Evolutionary conservation across 768 basidiomycete genomes (phyloP), one percentile per base, ranked within the genome.

Genomic region (Boletus vinaceobasis): DNA sequence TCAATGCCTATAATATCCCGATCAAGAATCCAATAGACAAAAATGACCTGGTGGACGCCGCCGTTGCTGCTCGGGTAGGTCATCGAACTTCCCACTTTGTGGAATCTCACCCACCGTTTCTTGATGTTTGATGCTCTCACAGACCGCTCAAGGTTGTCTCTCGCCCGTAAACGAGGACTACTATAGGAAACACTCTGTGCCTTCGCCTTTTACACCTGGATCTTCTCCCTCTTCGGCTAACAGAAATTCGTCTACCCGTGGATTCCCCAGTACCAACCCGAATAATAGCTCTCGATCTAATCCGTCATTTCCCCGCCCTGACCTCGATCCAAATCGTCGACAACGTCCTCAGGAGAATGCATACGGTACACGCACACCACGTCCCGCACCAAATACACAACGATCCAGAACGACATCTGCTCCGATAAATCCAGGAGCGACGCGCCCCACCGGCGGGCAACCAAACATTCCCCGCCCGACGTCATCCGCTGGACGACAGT

Each of bases 1-100:
- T 85, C 26, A 78, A 75, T 49, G 85, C 84, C 6, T 92, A 92
- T 59, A 80, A 83, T 52, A 87, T 92, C 60, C 72, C 75, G 50
- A 76, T 80, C 17, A 79, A 77, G 52, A 78, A 80, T 45, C 81
- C 84, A 2, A 75, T 90, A 15, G 90, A 92, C 68, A 91, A 91
- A 70, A 85, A 88, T 48, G 89, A 91, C 65, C 72, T 91, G 43
- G 82, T 91, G 37, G 85, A 89, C 48, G 80, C 75, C 38, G 79
- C 88, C 43, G 43, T 89, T 1, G 67, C 67, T 26, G 71, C 70
- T 39, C 69, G 65, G 64, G 89, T 88, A 64, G 50, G 81, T 71
- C 32, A n/a, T 17, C 38, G 40, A 14, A n/a, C 43, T 19, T 7
- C n/a, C 27, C 40, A 11, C 36, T 32, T 23, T 45, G 21, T 36